phyloP scores from a whole-genome alignment of 306 rosid species.

The Cucurbita argyrosperma region DNA sequence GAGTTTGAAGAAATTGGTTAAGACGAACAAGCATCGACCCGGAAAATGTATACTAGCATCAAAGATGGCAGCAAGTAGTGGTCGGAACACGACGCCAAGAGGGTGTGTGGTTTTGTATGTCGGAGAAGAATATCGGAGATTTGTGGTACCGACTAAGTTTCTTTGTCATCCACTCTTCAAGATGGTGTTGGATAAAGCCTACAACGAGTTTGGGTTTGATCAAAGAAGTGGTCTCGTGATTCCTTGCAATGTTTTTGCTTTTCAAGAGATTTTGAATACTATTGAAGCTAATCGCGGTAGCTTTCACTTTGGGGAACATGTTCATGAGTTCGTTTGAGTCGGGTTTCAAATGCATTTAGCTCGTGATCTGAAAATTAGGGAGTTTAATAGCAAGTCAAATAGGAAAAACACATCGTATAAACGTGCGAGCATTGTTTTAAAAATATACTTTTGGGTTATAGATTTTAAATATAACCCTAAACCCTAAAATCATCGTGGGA shows the following conservation, averaged over 20 bases:
- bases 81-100: conserved; percentile 31
- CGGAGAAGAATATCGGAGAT: conserved; percentile 54
- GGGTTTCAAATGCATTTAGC: not conserved
- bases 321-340: conserved; percentile 38
- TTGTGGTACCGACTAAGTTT: conserved; percentile 59
- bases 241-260: conserved; percentile 62
- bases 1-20: conserved; percentile 49
- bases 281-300: conserved; percentile 55
- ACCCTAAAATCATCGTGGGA: no score
- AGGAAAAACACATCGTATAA: no score
- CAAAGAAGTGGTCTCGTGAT: conserved; percentile 60
- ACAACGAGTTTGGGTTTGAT: conserved; percentile 66
- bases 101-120: conserved; percentile 71
- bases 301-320: conserved; percentile 56
- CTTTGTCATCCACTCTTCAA: conserved; percentile 82
- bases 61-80: not conserved
- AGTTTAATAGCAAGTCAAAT: not conserved
- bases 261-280: conserved; percentile 58
- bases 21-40: conserved; percentile 16
- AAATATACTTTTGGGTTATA: no score
- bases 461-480: no score
- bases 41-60: conserved; percentile 27
- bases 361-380: not conserved
- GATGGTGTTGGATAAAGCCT: conserved; percentile 66
- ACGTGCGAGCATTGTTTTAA: no score